These are phyloP conservation scores for Aspergillus indologenus DNA, from an alignment of 495 filamentous ascomycete species.

Conservation along the genomic window DNA sequence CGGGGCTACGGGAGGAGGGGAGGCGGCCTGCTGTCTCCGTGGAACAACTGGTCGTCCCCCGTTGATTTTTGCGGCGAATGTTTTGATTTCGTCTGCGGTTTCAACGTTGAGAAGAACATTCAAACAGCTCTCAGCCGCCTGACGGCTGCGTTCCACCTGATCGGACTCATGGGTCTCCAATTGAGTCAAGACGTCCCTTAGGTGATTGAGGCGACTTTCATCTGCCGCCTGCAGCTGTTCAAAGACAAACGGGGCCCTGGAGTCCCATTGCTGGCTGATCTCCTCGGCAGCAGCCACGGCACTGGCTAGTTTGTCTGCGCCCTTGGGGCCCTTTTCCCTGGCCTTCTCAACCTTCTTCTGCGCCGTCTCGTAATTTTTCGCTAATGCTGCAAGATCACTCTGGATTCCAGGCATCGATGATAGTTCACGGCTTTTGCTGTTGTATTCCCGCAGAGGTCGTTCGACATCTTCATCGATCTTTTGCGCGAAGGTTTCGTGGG, in stretches of 20 bases:
- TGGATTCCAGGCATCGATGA: conserved; percentile 79
- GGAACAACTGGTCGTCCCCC: conserved; percentile 26
- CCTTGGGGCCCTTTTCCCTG: conserved; percentile 72
- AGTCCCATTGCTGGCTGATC: conserved; percentile 85
- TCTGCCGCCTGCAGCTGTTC: conserved; percentile 91
- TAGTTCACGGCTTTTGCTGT: conserved; percentile 74
- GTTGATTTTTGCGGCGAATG: conserved; percentile 61
- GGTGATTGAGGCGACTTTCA: conserved; percentile 82
- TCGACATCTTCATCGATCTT: conserved; percentile 93
- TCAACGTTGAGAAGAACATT: conserved; percentile 84
- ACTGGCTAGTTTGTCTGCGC: conserved; percentile 73
- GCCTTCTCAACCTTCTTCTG: conserved; percentile 88
- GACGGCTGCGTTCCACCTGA: conserved; percentile 71
- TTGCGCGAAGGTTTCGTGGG: conserved; percentile 77
- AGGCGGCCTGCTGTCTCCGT: conserved; percentile 18
- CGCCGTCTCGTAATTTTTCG: conserved; percentile 78
- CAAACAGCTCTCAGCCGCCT: conserved; percentile 75
- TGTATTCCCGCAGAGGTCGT: conserved; percentile 71
- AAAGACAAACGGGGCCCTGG: conserved; percentile 92
- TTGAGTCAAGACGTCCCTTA: conserved; percentile 90
- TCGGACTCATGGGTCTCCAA: conserved; percentile 91
- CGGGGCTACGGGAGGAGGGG: conserved; percentile 20
- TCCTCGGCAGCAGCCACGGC: conserved; percentile 72
- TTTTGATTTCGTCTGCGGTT: conserved; percentile 85
- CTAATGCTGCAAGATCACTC: conserved; percentile 73